Evolutionary conservation across 75 land plant genomes (phyloP), one percentile per base, ranked within the genome.

Genomic region (Isoetes taiwanensis): DNA sequence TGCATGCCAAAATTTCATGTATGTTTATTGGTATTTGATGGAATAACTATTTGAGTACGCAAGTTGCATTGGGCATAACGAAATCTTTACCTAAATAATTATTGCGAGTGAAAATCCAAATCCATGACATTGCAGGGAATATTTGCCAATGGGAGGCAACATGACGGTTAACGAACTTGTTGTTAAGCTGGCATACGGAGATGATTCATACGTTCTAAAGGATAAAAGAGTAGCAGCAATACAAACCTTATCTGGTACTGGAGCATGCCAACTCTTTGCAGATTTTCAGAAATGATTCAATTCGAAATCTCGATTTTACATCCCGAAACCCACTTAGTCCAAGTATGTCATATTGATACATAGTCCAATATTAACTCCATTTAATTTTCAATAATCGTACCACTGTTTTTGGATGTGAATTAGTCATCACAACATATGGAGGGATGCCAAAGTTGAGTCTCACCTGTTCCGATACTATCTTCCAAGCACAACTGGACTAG

Each of bases 71-170:
- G n/a, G n/a, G n/a, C n/a, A n/a, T n/a, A 9, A 14, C 14, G 39
- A 37, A n/a, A n/a, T n/a, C n/a, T n/a, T n/a, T n/a, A n/a, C n/a
- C n/a, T n/a, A n/a, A n/a, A n/a, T n/a, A n/a, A 37, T 14, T 9
- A 9, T 37, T 37, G 16, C 21, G 6, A 19, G 26, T 23, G 6
- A 20, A 37, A 24, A 37, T 14, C 2, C 43, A 57, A 11, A 31
- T 2, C 12, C 23, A 2, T 31, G 12, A 2, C 1, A 2, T 24
- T 30, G 16, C 54, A 87, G 94, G 94, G 94, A 87, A 37, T 87
- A 87, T 76, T 76, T 84, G 54, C 94, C 94, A 25, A 87, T 87
- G 94, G 94, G 94, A 28, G 94, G 94, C 8, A 83, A 84, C 56
- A 53, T 67, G 25, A 76, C 64, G 39, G 75, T 84, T 76, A 64